These are phyloP conservation scores for Alloteropsis semialata DNA, from an alignment of 176 grass and related monocot genomes.

Conservation along the genomic window DNA sequence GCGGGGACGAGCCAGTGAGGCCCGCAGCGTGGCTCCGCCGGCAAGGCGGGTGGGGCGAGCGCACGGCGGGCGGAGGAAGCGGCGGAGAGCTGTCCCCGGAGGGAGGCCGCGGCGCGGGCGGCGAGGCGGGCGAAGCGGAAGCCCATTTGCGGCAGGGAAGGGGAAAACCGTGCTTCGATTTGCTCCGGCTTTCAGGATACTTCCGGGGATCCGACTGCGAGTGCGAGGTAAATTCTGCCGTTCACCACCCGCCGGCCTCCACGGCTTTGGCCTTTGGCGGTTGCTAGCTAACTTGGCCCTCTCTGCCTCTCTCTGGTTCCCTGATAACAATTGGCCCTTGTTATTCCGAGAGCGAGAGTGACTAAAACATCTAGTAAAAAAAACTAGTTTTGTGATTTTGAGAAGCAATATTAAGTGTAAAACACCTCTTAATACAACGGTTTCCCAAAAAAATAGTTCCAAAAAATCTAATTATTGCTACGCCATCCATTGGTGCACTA, in stretches of 20 bases:
- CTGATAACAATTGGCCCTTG: too few species aligned
- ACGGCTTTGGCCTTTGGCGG: too few species aligned
- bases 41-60: background rate
- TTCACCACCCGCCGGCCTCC: background rate
- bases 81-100: background rate
- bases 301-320: too few species aligned
- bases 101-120: slow-evolving; percentile 20
- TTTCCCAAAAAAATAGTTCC: too few species aligned
- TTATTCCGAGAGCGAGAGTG: too few species aligned
- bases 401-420: too few species aligned
- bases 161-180: background rate
- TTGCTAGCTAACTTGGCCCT: too few species aligned
- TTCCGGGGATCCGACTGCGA: background rate
- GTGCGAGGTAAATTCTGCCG: background rate
- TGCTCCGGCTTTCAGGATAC: background rate
- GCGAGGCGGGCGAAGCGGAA: slow-evolving; percentile 55
- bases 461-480: too few species aligned
- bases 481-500: too few species aligned
- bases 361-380: too few species aligned
- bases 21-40: background rate
- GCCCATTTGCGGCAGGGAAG: slow-evolving; percentile 39
- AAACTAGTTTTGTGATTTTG: too few species aligned
- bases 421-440: too few species aligned
- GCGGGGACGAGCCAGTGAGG: slow-evolving; percentile 43
- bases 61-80: background rate